Evolutionary conservation across 495 filamentous ascomycete genomes (phyloP).

Genomic region (Penicillium paradoxum): DNA sequence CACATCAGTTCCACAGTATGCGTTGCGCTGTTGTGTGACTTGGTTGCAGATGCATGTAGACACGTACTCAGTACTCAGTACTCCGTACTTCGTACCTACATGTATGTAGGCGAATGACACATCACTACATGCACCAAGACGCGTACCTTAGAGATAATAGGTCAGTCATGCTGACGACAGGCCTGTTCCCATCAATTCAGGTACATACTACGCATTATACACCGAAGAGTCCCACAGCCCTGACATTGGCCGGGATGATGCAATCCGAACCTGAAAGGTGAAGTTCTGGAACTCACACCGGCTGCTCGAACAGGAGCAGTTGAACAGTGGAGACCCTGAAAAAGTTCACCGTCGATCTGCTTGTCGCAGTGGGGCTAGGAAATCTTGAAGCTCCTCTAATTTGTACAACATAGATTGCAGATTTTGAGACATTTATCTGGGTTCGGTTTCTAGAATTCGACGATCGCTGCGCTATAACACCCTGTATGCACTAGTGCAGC

Average conservation of each 20-base stretch:
- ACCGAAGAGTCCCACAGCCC: constrained; percentile 1
- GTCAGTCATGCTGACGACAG: neutral
- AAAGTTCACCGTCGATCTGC: constrained; percentile 18
- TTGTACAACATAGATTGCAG: no score
- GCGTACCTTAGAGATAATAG: no score
- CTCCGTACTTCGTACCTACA: no score
- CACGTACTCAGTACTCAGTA: no score
- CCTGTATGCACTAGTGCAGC: no score
- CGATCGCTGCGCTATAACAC: neutral
- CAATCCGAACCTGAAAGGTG: constrained; percentile 6
- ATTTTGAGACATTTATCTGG: neutral
- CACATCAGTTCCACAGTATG: no score
- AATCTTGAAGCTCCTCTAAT: constrained; percentile 5
- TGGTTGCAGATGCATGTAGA: no score
- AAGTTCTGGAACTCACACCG: constrained; percentile 23
- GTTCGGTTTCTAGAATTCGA: neutral
- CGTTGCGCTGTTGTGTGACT: no score
- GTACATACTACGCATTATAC: neutral
- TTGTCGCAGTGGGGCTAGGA: constrained; percentile 15
- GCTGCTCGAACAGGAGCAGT: constrained; percentile 9
- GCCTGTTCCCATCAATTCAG: neutral
- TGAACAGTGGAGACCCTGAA: constrained; percentile 9
- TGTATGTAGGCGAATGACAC: no score
- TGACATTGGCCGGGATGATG: constrained; percentile 11
- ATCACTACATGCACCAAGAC: no score